Conservation (phyloP, 1,284 basidiomycete genomes). For the Marasmius tenuissimus region DNA sequence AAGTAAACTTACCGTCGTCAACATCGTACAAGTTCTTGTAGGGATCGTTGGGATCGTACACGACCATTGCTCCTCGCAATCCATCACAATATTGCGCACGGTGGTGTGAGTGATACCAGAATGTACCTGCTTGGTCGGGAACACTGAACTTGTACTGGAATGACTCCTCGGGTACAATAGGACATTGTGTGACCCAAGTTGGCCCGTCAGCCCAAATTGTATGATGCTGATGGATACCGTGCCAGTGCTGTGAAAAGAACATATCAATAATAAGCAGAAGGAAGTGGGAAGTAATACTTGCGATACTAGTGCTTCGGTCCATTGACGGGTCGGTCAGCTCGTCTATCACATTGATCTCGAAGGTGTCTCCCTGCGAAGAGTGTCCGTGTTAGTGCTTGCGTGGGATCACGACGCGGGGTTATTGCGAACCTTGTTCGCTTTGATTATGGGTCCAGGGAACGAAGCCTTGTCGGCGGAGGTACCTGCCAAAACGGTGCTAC, state of each 20-base stretch:
- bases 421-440: constrained; percentile 10
- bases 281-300: neutral
- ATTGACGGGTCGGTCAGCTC: constrained; percentile 12
- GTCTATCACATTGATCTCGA: constrained; percentile 18
- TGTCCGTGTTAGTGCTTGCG: neutral
- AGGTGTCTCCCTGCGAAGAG: constrained; percentile 7
- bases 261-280: neutral
- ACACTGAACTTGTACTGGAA: too few relatives aligned
- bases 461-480: neutral
- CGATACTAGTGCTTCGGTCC: constrained; percentile 14
- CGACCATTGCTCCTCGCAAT: constrained; percentile 11
- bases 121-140: too few relatives aligned
- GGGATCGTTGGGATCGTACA: constrained; percentile 13
- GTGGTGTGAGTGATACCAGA: too few relatives aligned
- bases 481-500: constrained; percentile 13
- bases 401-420: too few relatives aligned
- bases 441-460: constrained; percentile 15
- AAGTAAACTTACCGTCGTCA: constrained; percentile 5
- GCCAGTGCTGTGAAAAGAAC: constrained; percentile 16
- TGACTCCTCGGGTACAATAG: too few relatives aligned
- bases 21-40: constrained; percentile 12
- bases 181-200: constrained; percentile 4
- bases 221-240: constrained; percentile 20
- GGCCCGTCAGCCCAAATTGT: constrained; percentile 24
- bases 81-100: constrained; percentile 8